Base-by-base conservation (phyloP, 129 eudicot genomes). In the Cynara cardunculus region DNA sequence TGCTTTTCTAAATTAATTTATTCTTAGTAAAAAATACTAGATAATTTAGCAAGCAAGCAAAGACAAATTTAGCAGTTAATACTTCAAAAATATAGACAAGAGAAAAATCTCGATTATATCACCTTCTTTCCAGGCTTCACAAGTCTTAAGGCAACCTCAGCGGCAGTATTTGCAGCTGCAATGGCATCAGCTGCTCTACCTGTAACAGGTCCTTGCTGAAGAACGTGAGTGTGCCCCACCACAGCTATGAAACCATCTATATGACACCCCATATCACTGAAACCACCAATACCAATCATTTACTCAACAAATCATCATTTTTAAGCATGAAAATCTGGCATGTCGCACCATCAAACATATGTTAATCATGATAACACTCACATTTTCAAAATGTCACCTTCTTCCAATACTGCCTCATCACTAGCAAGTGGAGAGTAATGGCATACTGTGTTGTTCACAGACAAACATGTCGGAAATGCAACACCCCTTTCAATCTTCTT, bases 41-140 rank as follows among this genome's bases (percentile, higher is more conserved):
- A 34, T 11, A 27, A 64, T 5, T 59, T 59, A 59, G 25, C 67
- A 12, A 12, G 18, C 19, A 37, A 37, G 12, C 44, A 37, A 7
- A 6, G 44, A 12, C 4, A 25, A 30, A 37, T n/a, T 7, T 25
- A 67, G 13, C 49, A 26, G 27, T 27, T 9, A 61, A 72, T n/a
- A 21, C 0, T 12, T 39, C 0, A n/a, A 3, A 35, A 1, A 41
- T 41, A 78, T 31, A 28, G 21, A 53, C 22, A 41, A 69, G 18
- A 37, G 25, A 69, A 1, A 68, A 67, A 37, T 34, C 25, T 69
- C 22, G 61, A 18, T 22, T 62, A 41, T 27, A n/a, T 65, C 90
- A 95, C 99, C 99, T 90, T 95, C 66, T 89, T 95, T 71, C 99
- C 99, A 26, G 97, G 99, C 82, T 95, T 90, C 69, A 95, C 93